These are phyloP conservation scores for Oryza longistaminata DNA, from an alignment of 176 grass and related monocot genomes.

Conservation along the genomic window DNA sequence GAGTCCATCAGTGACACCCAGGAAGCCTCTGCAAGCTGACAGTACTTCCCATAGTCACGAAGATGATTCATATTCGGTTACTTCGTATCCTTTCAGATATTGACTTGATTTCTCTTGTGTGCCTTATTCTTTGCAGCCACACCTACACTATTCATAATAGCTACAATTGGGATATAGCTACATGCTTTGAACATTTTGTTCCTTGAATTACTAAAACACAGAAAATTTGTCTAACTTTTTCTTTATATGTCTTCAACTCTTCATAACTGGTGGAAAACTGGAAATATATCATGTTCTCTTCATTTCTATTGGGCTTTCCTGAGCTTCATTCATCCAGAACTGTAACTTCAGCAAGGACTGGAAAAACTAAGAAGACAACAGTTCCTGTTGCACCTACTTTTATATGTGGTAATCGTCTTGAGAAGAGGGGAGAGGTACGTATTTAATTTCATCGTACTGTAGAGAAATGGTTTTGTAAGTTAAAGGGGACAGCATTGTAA, in stretches of 20 bases:
- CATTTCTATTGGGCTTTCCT: slow-evolving; percentile 37
- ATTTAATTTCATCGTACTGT: slow-evolving; percentile 10
- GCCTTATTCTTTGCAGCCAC: neutral
- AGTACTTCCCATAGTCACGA: slow-evolving; percentile 61
- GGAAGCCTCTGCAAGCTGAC: slow-evolving; percentile 61
- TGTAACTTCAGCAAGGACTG: slow-evolving; percentile 49
- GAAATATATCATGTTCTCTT: neutral
- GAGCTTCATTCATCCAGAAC: slow-evolving; percentile 47
- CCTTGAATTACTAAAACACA: neutral
- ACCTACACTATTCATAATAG: neutral
- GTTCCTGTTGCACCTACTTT: slow-evolving; percentile 64
- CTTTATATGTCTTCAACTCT: neutral
- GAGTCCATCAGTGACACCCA: slow-evolving; percentile 50
- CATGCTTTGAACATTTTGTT: neutral
- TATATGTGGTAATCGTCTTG: slow-evolving; percentile 57
- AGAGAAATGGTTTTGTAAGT: slow-evolving; percentile 14
- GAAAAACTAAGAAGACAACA: slow-evolving; percentile 66
- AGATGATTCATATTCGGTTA: slow-evolving; percentile 61
- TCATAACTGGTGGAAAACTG: neutral
- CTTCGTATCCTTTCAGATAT: slow-evolving; percentile 71
- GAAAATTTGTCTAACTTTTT: slow-evolving; percentile 6
- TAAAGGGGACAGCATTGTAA: slow-evolving; percentile 5
- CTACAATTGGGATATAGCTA: neutral
- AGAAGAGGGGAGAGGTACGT: slow-evolving; percentile 67
- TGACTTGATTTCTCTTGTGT: neutral